Percentiles rank a stretch among this genome's conserved stretches.
Evolutionary conservation across 768 basidiomycete genomes (phyloP).

Genomic region (Tylopilus felleus): DNA sequence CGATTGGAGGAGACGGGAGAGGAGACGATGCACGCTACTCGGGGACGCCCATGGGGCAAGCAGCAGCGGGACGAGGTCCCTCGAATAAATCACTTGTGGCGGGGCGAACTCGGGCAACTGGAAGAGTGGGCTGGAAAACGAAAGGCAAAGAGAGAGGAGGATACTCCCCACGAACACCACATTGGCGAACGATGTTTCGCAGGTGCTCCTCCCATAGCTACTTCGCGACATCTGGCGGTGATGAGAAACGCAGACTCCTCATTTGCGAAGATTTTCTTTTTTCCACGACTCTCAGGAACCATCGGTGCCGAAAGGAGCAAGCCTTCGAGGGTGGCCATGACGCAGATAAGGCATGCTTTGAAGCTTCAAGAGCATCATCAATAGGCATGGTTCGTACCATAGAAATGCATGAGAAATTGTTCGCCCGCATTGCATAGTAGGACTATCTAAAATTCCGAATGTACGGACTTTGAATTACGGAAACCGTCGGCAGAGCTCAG

Average conservation of each 20-base stretch:
- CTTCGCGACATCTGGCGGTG: conserved; percentile 3
- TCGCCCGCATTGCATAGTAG: no score
- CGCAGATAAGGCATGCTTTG: no score
- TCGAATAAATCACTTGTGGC: conserved; percentile 36
- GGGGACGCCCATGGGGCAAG: conserved; percentile 38
- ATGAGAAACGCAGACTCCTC: neutral
- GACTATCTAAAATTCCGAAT: no score
- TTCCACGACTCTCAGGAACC: no score
- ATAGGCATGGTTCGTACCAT: no score
- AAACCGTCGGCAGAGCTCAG: no score
- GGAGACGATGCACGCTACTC: conserved; percentile 13
- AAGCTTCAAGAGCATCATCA: no score
- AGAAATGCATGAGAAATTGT: no score
- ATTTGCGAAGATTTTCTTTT: neutral
- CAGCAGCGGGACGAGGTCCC: conserved; percentile 32
- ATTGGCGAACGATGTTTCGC: conserved; percentile 3
- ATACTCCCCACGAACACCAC: conserved; percentile 7
- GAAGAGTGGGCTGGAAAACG: conserved; percentile 6
- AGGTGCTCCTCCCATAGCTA: no score
- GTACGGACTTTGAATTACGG: no score
- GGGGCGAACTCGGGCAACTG: conserved; percentile 33
- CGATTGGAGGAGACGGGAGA: conserved; percentile 23
- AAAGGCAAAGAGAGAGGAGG: conserved; percentile 13
- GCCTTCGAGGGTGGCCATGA: no score
- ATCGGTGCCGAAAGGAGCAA: no score